Evolutionary conservation across 305 asterid genomes (phyloP), one percentile per base, ranked within the genome.

Genomic region (Solanum hybrid): DNA sequence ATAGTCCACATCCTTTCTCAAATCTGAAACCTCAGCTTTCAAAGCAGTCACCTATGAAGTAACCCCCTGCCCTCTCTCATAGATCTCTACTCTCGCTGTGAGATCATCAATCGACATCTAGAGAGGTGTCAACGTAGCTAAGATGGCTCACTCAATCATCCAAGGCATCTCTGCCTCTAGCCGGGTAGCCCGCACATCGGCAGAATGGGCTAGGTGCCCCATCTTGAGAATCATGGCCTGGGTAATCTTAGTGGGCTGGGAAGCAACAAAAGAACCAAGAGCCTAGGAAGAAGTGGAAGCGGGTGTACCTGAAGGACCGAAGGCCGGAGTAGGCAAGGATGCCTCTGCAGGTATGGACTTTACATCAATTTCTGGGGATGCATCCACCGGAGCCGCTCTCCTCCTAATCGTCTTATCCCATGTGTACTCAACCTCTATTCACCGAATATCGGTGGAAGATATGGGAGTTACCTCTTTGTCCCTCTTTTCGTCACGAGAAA

Each of bases 121-220:
- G 8, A 46, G 20, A 6, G 61, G 61, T 14, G 64, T 46, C 22
- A 46, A 16, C 0, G 18, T 0, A 46, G 8, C 22, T 14, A 46
- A 46, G 22, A 46, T 46, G 8, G 3, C 64, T 14, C 64, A 4
- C 64, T 46, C 22, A 46, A 46, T 42, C 61, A 42, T 46, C 1
- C 1, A 5, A 14, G 22, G 1, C 1, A 14, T 1, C 8, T 14
- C 3, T 0, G 3, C 22, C 22, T 46, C 22, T 5, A 2, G 22
- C 3, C 8, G 3, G 1, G 64, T 14, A 5, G 22, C 64, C 3
- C 22, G 1, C 64, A 14, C 22, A 46, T 46, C 64, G 8, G 3
- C 3, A 14, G 0, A 46, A 46, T 46, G 8, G 64, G 22, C 64
- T 16, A 46, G 22, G 22, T 14, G 0, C 22, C 22, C 64, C 8